Conservation (phyloP, 768 basidiomycete species). For the Calvatia gigantea region DNA sequence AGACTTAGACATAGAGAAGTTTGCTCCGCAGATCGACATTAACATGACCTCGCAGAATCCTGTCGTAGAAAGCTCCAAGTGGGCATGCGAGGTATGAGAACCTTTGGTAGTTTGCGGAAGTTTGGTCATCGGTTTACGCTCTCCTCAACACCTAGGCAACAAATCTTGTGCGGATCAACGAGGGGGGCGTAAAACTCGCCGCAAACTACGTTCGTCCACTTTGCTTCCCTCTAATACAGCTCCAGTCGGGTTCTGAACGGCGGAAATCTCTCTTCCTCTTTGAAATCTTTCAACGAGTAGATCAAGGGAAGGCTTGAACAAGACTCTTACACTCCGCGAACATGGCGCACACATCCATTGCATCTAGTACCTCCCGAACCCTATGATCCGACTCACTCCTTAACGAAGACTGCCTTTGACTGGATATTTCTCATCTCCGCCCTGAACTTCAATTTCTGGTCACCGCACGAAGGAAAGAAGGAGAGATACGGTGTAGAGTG, state of each 20-base stretch:
- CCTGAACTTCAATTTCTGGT: constrained; percentile 92
- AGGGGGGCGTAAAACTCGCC: constrained; percentile 57
- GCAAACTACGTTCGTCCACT: constrained; percentile 56
- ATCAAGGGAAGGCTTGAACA: constrained; percentile 54
- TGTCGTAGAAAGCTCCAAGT: constrained; percentile 54
- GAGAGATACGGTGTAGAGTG: constrained; percentile 79
- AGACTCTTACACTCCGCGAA: constrained; percentile 73
- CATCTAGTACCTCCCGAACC: constrained; percentile 73
- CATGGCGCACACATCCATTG: constrained; percentile 75
- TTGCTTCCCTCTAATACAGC: neutral
- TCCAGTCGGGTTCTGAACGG: constrained; percentile 4
- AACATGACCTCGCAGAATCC: constrained; percentile 40
- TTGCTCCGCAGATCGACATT: constrained; percentile 19
- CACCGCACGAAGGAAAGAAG: constrained; percentile 51
- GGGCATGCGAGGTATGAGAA: constrained; percentile 48
- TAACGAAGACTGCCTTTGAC: constrained; percentile 58
- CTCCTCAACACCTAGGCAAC: constrained; percentile 40
- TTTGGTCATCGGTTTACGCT: constrained; percentile 2
- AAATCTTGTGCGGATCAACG: constrained; percentile 55
- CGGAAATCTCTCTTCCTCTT: constrained; percentile 6
- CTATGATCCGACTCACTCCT: constrained; percentile 47
- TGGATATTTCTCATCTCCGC: constrained; percentile 90
- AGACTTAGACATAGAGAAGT: constrained; percentile 23
- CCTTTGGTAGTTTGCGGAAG: constrained; percentile 1
- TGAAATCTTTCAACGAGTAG: constrained; percentile 30